Percentiles rank a stretch among this genome's conserved stretches.
Evolutionary conservation across 148 eudicot genomes (phyloP).

Genomic region (Camellia sinensis): DNA sequence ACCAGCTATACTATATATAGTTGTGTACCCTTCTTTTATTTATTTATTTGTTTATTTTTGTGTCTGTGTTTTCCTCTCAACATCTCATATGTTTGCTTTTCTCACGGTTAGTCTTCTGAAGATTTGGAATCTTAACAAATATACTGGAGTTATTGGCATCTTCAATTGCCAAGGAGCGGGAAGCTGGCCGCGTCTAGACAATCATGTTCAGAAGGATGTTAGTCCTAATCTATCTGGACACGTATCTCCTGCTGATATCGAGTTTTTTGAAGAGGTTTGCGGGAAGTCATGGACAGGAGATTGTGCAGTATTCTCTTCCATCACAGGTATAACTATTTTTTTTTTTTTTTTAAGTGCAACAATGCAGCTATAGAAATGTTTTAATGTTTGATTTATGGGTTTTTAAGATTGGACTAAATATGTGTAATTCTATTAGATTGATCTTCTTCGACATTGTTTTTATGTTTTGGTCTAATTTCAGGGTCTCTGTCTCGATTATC

Average conservation of each 20-base stretch:
- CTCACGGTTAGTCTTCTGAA: conserved; percentile 29
- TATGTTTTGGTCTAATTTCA: conserved; percentile 11
- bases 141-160: conserved; percentile 37
- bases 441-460: background rate
- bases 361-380: background rate
- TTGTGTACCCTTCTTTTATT: background rate
- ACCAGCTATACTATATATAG: background rate
- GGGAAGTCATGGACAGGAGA: conserved; percentile 35
- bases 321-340: conserved; percentile 19
- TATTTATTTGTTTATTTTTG: background rate
- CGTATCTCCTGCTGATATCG: conserved; percentile 37
- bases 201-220: background rate
- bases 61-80: background rate
- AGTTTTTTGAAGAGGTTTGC: conserved; percentile 34
- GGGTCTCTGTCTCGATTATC: conserved; percentile 33
- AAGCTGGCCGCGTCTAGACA: conserved; percentile 34
- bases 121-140: conserved; percentile 52
- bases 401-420: background rate
- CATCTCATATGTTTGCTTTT: background rate
- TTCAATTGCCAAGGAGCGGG: conserved; percentile 57
- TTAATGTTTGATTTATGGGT: background rate
- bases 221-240: conserved; percentile 19
- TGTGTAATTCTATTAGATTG: background rate
- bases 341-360: background rate
- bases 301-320: conserved; percentile 40